These are phyloP conservation scores for Piloderma croceum DNA, from an alignment of 768 basidiomycete species.

Conservation along the genomic window DNA sequence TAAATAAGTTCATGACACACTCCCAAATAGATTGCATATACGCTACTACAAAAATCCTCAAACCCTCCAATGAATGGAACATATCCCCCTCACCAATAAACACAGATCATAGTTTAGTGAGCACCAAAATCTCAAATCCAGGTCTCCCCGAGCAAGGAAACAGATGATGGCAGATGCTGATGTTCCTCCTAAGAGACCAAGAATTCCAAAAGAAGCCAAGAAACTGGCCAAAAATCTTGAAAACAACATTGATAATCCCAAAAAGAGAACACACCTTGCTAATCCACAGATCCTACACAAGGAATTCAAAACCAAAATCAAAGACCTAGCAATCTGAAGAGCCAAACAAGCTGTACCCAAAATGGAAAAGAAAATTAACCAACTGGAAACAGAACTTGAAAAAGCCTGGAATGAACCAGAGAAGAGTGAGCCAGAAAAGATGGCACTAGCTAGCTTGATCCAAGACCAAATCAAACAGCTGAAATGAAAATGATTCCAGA, in stretches of 20 bases:
- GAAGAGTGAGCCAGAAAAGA: not conserved
- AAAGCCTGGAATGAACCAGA: not conserved
- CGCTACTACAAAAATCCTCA: conserved; percentile 7
- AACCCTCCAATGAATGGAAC: conserved; percentile 20
- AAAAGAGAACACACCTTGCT: not conserved
- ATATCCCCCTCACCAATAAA: conserved; percentile 15
- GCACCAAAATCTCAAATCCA: conserved; percentile 14
- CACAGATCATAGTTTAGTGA: conserved; percentile 30
- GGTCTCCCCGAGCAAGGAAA: conserved; percentile 23
- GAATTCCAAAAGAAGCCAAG: conserved; percentile 6
- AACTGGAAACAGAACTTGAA: conserved; percentile 2
- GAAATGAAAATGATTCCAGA: not conserved
- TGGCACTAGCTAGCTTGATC: not conserved
- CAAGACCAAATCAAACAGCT: conserved; percentile 2
- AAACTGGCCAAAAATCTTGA: not conserved
- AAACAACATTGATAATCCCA: conserved; percentile 3
- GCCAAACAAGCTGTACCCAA: conserved; percentile 8
- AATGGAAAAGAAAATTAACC: conserved; percentile 1
- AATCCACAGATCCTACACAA: conserved; percentile 8
- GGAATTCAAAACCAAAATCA: conserved; percentile 6
- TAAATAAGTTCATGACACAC: no score
- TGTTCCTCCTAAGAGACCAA: conserved; percentile 15
- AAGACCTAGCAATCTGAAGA: conserved; percentile 3
- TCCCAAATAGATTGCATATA: conserved; percentile 36
- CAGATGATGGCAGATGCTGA: conserved; percentile 28